Percentiles rank a stretch among this genome's conserved stretches.
Conservation (phyloP, 306 rosid genomes). For the Acacia confusa region DNA sequence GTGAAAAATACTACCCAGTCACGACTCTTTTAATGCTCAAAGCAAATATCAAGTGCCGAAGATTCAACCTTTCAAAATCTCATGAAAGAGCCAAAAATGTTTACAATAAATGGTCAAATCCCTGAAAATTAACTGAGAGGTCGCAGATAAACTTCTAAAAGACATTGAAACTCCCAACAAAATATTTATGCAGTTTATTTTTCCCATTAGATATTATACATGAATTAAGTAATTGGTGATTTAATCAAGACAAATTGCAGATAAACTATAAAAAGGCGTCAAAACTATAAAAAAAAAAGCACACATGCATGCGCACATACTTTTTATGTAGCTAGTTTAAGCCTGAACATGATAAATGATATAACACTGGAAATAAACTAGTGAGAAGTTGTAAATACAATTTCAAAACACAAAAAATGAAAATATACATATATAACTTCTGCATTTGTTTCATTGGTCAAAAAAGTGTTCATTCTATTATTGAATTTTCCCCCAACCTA, state of each 20-base stretch:
- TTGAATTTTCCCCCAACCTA: neutral
- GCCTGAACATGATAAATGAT: neutral
- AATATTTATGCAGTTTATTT: neutral
- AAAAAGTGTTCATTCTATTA: neutral
- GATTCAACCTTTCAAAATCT: neutral
- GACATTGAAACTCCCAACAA: neutral
- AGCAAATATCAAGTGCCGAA: neutral
- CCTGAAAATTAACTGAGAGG: neutral
- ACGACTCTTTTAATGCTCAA: neutral
- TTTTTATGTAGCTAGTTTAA: neutral
- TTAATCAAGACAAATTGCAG: neutral
- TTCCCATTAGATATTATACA: neutral
- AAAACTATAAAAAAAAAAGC: neutral
- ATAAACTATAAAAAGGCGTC: neutral
- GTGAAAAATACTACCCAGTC: neutral
- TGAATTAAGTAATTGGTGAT: neutral
- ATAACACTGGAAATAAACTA: neutral
- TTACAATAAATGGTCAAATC: neutral
- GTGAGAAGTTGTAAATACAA: neutral
- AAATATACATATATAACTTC: neutral
- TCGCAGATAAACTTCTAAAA: neutral
- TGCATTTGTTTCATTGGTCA: neutral
- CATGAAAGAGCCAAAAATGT: neutral
- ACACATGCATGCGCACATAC: neutral
- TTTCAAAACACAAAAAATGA: neutral